Conservation (phyloP, 2,329 filamentous ascomycete species). For the Albophoma yamanashiensis region DNA sequence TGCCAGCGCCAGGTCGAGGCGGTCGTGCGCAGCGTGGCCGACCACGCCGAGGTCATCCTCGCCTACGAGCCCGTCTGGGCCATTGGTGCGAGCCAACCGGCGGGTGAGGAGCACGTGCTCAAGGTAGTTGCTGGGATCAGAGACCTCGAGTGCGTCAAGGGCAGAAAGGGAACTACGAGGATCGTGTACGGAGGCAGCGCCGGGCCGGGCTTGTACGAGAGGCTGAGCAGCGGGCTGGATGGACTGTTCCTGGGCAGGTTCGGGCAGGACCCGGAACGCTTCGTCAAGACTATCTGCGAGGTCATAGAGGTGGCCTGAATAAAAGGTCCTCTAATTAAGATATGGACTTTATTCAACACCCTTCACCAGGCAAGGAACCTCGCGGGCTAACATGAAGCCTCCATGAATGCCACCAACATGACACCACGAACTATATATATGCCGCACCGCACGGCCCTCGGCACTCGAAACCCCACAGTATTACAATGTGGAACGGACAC, state of each 20-base stretch:
- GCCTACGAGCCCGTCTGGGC: constrained; percentile 89
- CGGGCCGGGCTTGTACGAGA: constrained; percentile 63
- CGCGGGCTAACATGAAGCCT: background rate
- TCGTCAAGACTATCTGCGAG: constrained; percentile 63
- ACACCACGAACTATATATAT: background rate
- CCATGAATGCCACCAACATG: background rate
- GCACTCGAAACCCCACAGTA: background rate
- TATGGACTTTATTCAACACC: background rate
- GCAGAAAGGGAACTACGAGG: constrained; percentile 46
- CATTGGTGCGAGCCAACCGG: constrained; percentile 65
- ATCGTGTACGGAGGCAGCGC: constrained; percentile 79
- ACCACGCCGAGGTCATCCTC: constrained; percentile 58
- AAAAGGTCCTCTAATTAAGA: background rate
- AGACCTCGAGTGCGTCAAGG: constrained; percentile 35
- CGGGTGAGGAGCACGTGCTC: constrained; percentile 60
- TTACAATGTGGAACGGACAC: background rate
- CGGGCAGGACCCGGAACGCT: constrained; percentile 63
- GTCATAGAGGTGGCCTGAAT: constrained; percentile 39
- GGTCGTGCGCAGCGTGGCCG: constrained; percentile 50
- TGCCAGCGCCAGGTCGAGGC: constrained; percentile 55
- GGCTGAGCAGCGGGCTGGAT: constrained; percentile 59
- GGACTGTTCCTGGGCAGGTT: constrained; percentile 75
- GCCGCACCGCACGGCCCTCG: background rate
- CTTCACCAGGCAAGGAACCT: background rate
- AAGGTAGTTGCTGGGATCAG: constrained; percentile 57